Percentiles rank a stretch among this genome's conserved stretches.
phyloP scores from a whole-genome alignment of 2,329 filamentous ascomycete genomes.

The Cercospora sojina region DNA sequence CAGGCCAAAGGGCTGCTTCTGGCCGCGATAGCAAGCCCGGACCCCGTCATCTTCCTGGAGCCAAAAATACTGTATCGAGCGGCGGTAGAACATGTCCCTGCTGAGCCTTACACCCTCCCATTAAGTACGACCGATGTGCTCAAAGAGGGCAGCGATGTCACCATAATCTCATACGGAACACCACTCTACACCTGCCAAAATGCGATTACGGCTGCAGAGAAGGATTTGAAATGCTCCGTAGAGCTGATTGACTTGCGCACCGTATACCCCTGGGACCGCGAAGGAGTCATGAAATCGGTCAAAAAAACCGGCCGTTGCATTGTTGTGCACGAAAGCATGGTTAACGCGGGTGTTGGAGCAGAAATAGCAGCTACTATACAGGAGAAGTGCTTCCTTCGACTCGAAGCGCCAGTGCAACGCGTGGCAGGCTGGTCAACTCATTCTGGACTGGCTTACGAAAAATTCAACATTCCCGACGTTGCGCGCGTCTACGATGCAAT shows the following conservation, averaged over 20 bases:
- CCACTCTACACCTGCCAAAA: conserved; percentile 79
- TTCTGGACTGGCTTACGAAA: conserved; percentile 73
- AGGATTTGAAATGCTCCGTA: conserved; percentile 70
- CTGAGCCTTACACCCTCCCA: conserved; percentile 75
- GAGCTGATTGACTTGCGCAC: conserved; percentile 88
- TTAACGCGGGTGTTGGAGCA: conserved; percentile 84
- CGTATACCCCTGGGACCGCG: conserved; percentile 87
- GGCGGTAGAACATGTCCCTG: conserved; percentile 86
- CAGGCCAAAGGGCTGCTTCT: conserved; percentile 88
- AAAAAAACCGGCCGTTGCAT: conserved; percentile 82
- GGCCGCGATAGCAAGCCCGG: conserved; percentile 71
- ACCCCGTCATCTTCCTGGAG: conserved; percentile 91
- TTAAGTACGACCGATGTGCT: conserved; percentile 82
- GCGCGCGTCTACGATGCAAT: conserved; percentile 61
- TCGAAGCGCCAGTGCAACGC: conserved; percentile 82
- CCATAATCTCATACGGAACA: conserved; percentile 84
- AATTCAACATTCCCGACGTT: conserved; percentile 73
- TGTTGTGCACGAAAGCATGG: conserved; percentile 89
- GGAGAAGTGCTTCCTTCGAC: conserved; percentile 76
- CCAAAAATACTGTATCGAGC: conserved; percentile 91
- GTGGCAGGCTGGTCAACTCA: conserved; percentile 91
- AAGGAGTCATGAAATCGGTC: conserved; percentile 77
- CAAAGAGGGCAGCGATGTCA: conserved; percentile 76
- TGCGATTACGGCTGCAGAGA: conserved; percentile 74
- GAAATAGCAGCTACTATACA: conserved; percentile 88